These are phyloP conservation scores for Ashbya aceris DNA, from an alignment of 1,139 yeast genomes.

Conservation along the genomic window DNA sequence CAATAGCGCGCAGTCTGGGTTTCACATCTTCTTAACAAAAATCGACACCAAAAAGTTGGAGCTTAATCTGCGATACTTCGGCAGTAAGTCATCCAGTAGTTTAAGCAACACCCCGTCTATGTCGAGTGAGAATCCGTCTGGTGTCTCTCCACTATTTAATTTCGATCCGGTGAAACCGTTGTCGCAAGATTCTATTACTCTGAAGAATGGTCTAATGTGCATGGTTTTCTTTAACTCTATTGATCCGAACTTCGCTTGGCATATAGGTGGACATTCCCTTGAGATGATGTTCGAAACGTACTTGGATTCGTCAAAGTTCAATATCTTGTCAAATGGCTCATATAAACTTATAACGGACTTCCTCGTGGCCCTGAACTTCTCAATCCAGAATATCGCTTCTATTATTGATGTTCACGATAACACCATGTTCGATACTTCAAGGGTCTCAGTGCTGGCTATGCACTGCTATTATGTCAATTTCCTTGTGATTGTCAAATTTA, in stretches of 20 bases:
- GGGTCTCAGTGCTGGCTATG: constrained; percentile 26
- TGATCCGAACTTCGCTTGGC: constrained; percentile 18
- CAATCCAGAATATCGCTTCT: constrained; percentile 25
- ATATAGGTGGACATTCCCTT: constrained; percentile 19
- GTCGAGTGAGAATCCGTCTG: constrained; percentile 2
- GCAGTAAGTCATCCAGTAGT: neutral
- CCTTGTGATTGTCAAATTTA: constrained; percentile 30
- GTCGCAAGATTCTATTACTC: constrained; percentile 18
- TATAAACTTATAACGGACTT: constrained; percentile 24
- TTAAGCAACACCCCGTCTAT: neutral
- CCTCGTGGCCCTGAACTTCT: constrained; percentile 25
- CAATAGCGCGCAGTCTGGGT: constrained; percentile 14
- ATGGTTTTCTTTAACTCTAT: constrained; percentile 21
- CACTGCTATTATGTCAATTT: constrained; percentile 32
- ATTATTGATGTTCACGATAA: constrained; percentile 13
- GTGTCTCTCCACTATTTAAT: neutral
- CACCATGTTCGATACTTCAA: constrained; percentile 15
- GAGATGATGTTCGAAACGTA: constrained; percentile 17
- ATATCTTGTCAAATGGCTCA: constrained; percentile 22
- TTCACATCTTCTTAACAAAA: constrained; percentile 24
- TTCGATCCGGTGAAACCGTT: constrained; percentile 8
- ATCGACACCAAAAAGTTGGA: constrained; percentile 26
- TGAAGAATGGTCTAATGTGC: constrained; percentile 26
- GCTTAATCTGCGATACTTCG: constrained; percentile 14
- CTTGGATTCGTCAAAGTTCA: constrained; percentile 16